Conservation (phyloP, 441 rosid genomes). For the Macaranga tanarius region DNA sequence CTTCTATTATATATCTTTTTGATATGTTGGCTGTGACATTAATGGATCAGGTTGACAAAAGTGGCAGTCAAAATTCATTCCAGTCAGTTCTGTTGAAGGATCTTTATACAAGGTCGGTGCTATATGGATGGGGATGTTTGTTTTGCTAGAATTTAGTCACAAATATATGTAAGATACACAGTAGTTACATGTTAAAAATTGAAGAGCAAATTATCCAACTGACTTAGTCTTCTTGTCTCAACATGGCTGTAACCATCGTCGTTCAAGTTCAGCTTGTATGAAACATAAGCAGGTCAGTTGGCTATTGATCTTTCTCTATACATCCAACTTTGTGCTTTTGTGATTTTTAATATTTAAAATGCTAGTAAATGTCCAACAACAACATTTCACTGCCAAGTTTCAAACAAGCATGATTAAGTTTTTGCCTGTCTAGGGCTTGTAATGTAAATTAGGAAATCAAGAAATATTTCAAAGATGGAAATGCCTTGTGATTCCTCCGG, state of each 20-base stretch:
- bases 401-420: background rate
- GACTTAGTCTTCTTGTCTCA: constrained; percentile 8
- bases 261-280: constrained; percentile 10
- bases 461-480: too few species aligned
- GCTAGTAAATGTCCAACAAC: background rate
- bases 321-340: background rate
- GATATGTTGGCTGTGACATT: background rate
- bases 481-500: too few species aligned
- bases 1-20: constrained; percentile 11
- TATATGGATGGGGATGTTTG: constrained; percentile 24
- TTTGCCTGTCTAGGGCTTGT: background rate
- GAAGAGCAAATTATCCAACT: constrained; percentile 28
- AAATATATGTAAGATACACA: constrained; percentile 32
- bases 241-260: background rate
- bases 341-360: constrained; percentile 1
- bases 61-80: constrained; percentile 10
- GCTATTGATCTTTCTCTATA: constrained; percentile 25
- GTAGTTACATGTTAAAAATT: constrained; percentile 29
- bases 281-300: constrained; percentile 28
- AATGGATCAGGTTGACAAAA: constrained; percentile 1
- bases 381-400: background rate
- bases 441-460: background rate
- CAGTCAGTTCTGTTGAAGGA: constrained; percentile 10
- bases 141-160: constrained; percentile 31
- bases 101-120: constrained; percentile 9